These are phyloP conservation scores for Sistotremastrum niveocremeum DNA, from an alignment of 768 basidiomycete species.

Conservation along the genomic window DNA sequence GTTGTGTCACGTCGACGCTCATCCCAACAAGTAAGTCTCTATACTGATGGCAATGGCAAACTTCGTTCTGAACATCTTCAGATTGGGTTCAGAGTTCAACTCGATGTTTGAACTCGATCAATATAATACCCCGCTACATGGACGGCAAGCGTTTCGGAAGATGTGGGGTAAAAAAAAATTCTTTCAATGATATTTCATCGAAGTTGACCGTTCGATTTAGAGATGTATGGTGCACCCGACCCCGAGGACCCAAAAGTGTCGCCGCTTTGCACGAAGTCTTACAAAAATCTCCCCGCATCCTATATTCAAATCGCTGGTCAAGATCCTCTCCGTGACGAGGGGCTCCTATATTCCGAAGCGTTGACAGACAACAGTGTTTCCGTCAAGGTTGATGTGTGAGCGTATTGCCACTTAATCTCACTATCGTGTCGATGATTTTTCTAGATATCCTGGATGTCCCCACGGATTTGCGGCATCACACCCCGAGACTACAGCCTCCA, in stretches of 20 bases:
- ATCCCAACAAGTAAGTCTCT: conserved; percentile 11
- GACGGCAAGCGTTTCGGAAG: too few species aligned
- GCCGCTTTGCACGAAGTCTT: neutral
- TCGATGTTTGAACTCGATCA: too few species aligned
- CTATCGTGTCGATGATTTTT: neutral
- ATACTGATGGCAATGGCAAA: neutral
- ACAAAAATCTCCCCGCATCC: neutral
- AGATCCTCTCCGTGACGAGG: conserved; percentile 3
- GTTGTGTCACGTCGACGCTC: conserved; percentile 9
- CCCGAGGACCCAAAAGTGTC: neutral
- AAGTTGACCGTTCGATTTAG: neutral
- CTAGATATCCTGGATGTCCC: conserved; percentile 1
- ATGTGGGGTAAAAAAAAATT: too few species aligned
- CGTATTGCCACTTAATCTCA: neutral
- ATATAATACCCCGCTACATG: too few species aligned
- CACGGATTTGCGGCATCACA: neutral
- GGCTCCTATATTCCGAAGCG: neutral
- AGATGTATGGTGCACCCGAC: neutral
- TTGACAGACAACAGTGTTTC: neutral
- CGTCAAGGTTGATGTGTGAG: conserved; percentile 1
- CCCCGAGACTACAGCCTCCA: too few species aligned
- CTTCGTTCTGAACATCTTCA: too few species aligned
- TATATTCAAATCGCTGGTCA: conserved; percentile 1
- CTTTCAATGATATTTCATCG: too few species aligned
- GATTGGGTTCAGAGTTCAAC: too few species aligned